Conservation (phyloP, 2,329 filamentous ascomycete genomes). For the Aureobasidium sp. region DNA sequence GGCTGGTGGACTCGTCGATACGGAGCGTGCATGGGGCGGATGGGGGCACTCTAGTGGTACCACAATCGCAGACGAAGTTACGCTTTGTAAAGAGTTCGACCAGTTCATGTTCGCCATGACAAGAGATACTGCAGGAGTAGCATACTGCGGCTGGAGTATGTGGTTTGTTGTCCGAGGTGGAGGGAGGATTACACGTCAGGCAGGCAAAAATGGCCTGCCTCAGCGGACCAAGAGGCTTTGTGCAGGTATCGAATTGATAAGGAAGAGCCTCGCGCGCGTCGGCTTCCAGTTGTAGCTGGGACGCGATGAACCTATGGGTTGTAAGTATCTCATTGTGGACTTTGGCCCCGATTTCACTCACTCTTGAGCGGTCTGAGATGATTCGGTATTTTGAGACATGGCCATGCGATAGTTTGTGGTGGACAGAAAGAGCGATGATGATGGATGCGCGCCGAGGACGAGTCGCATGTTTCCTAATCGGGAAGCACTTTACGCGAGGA, state of each 20-base stretch:
- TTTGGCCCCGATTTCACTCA: too few relatives aligned
- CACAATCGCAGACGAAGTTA: conserved; percentile 94
- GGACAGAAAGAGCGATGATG: not conserved
- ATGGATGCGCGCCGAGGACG: not conserved
- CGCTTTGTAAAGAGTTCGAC: conserved; percentile 96
- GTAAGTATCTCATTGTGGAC: not conserved
- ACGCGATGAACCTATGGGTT: conserved; percentile 66
- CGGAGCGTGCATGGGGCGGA: conserved; percentile 69
- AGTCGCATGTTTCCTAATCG: not conserved
- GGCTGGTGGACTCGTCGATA: conserved; percentile 63
- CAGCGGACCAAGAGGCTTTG: conserved; percentile 77
- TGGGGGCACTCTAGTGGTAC: conserved; percentile 67
- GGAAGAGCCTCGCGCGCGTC: conserved; percentile 93
- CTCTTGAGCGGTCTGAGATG: conserved; percentile 50
- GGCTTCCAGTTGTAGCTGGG: conserved; percentile 83
- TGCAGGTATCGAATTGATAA: conserved; percentile 93
- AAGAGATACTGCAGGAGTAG: conserved; percentile 94
- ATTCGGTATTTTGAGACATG: conserved; percentile 41
- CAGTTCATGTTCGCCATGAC: conserved; percentile 88
- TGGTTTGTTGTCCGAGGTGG: conserved; percentile 53
- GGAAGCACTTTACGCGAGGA: conserved; percentile 5
- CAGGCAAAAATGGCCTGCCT: conserved; percentile 89
- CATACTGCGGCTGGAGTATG: conserved; percentile 78
- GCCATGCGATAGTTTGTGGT: conserved; percentile 21
- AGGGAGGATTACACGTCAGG: conserved; percentile 83